Base-by-base conservation (phyloP, 495 filamentous ascomycete species). In the Penicillium nucicola region DNA sequence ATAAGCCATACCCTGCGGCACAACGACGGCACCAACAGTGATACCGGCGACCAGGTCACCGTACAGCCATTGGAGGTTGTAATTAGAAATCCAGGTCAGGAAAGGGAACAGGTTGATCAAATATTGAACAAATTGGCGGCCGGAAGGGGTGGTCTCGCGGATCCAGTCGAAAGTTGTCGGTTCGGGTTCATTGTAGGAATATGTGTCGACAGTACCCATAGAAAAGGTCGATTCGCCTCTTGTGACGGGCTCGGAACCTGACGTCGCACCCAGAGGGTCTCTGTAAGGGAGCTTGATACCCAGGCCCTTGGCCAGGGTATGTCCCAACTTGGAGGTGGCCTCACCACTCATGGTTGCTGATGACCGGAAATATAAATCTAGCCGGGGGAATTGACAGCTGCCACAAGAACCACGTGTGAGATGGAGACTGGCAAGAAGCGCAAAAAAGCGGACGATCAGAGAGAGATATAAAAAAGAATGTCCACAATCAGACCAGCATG, bases 1-100 rank as follows among this genome's bases (percentile, higher is more conserved):
- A 68, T 99, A 99, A 2, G 95, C 92, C 93, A 99, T 97, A 49
- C 89, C 87, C 62, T 99, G 93, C 5, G 93, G 93, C 23, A 99
- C 89, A 17, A 99, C 93, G 30, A 99, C 92, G 42, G 86, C 87
- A 46, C 93, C 93, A 45, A 97, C 92, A 5, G 93, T 98, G 62
- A 98, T 87, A 61, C 92, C 93, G 45, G 93, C 95, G 41, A 96
- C 84, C 36, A 97, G 64, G 70, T 98, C 93, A 48, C 92, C 92
- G 11, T 81, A 56, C 10, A 97, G 70, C 93, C 93, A 98, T 75
- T 88, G 83, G 37, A 83, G 3, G 65, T 98, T 98, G 67, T 98
- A 98, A 37, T 84, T 79, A 9, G 72, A 69, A 53, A 98, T 93
- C 93, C 93, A 98, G 1, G 81, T 77, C 14, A 87, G 57, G 59